Evolutionary conservation across 2,329 filamentous ascomycete species (phyloP).

Genomic region (Hypoxylon sp.): DNA sequence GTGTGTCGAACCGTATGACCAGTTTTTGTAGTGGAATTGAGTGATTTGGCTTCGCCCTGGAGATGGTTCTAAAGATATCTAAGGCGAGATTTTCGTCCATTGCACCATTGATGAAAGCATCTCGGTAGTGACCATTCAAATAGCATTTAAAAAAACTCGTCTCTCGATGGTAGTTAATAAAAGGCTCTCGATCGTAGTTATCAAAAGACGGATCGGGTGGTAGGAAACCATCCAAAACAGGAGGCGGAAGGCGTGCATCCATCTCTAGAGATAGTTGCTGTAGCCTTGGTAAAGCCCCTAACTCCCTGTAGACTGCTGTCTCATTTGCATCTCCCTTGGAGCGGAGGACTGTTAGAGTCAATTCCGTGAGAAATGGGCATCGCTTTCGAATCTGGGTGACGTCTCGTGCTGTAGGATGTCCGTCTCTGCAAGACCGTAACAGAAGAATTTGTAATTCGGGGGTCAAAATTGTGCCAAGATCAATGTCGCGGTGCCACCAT

Average conservation of each 20-base stretch:
- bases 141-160: background rate
- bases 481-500: background rate
- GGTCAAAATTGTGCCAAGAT: background rate
- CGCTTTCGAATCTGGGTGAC: constrained; percentile 13
- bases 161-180: constrained; percentile 3
- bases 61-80: constrained; percentile 15
- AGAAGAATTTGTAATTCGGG: constrained; percentile 5
- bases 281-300: constrained; percentile 19
- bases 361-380: constrained; percentile 11
- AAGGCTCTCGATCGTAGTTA: constrained; percentile 1
- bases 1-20: background rate
- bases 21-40: constrained; percentile 2
- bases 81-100: constrained; percentile 14
- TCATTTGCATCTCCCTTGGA: constrained; percentile 7
- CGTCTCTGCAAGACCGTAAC: background rate
- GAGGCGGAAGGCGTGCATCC: constrained; percentile 3
- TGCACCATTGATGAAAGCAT: constrained; percentile 12
- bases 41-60: background rate
- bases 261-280: constrained; percentile 8
- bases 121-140: constrained; percentile 11
- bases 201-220: background rate
- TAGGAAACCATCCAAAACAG: too few species aligned
- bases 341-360: constrained; percentile 10
- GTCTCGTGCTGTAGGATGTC: background rate
- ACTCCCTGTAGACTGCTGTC: constrained; percentile 9